Conservation (phyloP, 345 rosid genomes). For the Alliaria petiolata region DNA sequence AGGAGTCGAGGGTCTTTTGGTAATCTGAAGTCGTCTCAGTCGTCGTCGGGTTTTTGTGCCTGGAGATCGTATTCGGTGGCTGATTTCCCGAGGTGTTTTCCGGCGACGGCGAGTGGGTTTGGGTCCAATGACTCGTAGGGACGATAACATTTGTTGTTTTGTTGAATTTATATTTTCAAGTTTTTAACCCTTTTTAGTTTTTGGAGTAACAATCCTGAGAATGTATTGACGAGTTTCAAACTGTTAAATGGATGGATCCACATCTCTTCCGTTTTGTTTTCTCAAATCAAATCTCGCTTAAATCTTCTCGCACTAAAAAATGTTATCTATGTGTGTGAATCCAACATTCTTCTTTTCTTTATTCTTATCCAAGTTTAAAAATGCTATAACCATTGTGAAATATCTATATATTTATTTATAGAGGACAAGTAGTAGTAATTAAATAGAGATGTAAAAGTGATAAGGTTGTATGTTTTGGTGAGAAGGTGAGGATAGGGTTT, state of each 20-base stretch:
- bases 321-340: neutral
- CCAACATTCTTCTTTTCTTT: neutral
- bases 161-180: neutral
- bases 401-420: neutral
- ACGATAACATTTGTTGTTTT: neutral
- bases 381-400: neutral
- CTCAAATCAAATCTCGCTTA: neutral
- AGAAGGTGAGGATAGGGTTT: slow-evolving; percentile 3
- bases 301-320: slow-evolving; percentile 10
- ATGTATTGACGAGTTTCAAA: slow-evolving; percentile 20
- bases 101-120: slow-evolving; percentile 19
- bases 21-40: slow-evolving; percentile 25
- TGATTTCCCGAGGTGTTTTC: slow-evolving; percentile 51
- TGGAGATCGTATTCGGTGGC: slow-evolving; percentile 61
- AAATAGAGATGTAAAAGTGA: neutral
- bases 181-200: slow-evolving; percentile 2
- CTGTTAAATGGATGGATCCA: slow-evolving; percentile 32
- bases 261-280: neutral
- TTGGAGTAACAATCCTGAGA: slow-evolving; percentile 13
- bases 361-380: neutral
- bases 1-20: slow-evolving; percentile 33
- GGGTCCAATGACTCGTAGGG: slow-evolving; percentile 21
- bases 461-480: slow-evolving; percentile 2
- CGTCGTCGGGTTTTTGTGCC: slow-evolving; percentile 32
- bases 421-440: neutral